Conservation (phyloP, 106 monocot species). For the Platanthera zijinensis region DNA sequence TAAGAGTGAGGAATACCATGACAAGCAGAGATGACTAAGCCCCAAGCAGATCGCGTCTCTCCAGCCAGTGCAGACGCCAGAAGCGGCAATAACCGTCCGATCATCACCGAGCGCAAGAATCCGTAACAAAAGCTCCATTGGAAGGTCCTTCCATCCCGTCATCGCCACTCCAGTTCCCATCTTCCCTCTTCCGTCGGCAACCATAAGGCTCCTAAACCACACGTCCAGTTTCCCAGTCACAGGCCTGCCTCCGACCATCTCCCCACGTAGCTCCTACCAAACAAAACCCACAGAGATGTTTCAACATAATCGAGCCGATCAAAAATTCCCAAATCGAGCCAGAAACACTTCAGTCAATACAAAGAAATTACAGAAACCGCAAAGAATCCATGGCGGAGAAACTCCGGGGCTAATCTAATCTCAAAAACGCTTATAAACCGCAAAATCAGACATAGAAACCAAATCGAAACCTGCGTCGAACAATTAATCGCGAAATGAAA, state of each 20-base stretch:
- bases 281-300: neutral
- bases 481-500: neutral
- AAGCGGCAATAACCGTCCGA: constrained; percentile 43
- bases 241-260: constrained; percentile 42
- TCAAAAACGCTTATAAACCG: neutral
- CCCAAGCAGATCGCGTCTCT: constrained; percentile 73
- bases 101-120: constrained; percentile 57
- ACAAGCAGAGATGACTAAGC: constrained; percentile 52
- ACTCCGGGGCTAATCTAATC: neutral
- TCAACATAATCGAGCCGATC: neutral
- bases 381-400: neutral
- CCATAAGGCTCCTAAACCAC: constrained; percentile 46
- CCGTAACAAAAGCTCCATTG: constrained; percentile 74
- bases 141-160: constrained; percentile 84
- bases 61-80: constrained; percentile 91
- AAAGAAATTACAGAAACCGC: neutral
- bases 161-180: constrained; percentile 25
- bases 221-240: constrained; percentile 33
- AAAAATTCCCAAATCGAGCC: neutral
- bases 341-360: neutral
- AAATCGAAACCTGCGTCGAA: neutral
- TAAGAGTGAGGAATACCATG: constrained; percentile 39
- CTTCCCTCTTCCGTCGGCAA: constrained; percentile 27
- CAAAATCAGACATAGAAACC: neutral
- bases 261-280: neutral